Conservation (phyloP, 108 stramenopile species). For the Halocafeteria seosinensis region DNA sequence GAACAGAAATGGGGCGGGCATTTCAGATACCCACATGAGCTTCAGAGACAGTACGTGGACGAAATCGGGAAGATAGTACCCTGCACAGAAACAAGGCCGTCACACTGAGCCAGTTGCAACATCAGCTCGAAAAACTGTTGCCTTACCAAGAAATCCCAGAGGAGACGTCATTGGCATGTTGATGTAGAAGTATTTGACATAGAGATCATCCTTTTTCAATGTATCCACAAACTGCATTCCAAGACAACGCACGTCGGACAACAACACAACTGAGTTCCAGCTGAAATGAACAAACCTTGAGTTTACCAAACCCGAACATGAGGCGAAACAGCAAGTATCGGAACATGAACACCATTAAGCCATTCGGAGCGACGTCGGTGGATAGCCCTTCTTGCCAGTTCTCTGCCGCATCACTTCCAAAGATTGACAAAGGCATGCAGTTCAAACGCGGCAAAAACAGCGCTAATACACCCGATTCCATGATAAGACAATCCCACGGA, state of each 20-base stretch:
- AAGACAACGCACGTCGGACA: too few species aligned
- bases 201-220: neutral
- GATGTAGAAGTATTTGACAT: neutral
- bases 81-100: too few species aligned
- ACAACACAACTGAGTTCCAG: too few species aligned
- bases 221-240: neutral
- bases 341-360: neutral
- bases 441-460: neutral
- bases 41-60: neutral
- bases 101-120: too few species aligned
- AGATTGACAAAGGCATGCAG: neutral
- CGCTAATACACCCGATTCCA: neutral
- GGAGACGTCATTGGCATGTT: neutral
- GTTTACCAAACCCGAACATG: slow-evolving; percentile 1
- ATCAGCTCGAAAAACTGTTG: too few species aligned
- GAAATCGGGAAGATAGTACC: neutral
- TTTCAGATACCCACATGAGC: neutral
- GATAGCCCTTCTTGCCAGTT: neutral
- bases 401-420: neutral
- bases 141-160: too few species aligned
- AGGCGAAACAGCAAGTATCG: neutral
- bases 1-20: neutral
- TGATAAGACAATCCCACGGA: neutral
- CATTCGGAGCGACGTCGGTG: neutral
- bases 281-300: too few species aligned